Base-by-base conservation (phyloP, 2,329 filamentous ascomycete species). In the Talaromyces sp. region DNA sequence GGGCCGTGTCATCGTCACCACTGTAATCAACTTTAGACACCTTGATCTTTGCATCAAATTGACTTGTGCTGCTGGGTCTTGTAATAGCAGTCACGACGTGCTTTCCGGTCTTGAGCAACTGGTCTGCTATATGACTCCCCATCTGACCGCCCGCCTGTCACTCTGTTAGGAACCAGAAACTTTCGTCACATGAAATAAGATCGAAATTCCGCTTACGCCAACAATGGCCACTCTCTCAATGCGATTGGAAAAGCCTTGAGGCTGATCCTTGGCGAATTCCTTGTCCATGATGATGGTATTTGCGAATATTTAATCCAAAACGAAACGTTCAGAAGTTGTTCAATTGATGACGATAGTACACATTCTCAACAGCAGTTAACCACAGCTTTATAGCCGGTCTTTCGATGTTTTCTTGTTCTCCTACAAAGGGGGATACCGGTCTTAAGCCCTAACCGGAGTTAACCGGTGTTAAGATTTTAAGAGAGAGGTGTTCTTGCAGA, bases 1-100 rank as follows among this genome's bases (percentile, higher is more conserved):
- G 67, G 0, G 79, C 75, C 6, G 67, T 63, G 4, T 77, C 49
- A 21, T 57, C 55, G 8, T 54, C 55, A 21, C 81, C 72, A 13
- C 77, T 66, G 14, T 61, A 61, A 50, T 61, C 55, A 11, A 58
- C 24, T 31, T 29, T 31, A 6, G 13, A 46, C 6, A 50, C 26
- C 32, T 49, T 6, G 14, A 21, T 49, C 2, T 31, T 55, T 1
- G 27, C 32, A 8, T 46, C 54, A 13, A 61, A 17, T 17, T 32
- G 38, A 29, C 19, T 61, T 8, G 24, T 38, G 41, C 59, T 61
- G 13, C 49, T 29, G 10, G 46, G 35, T 1, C 59, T 46, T 11
- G 59, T 41, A 14, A 61, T 53, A n/a, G 32, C 32, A 17, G 32
- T 61, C 10, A 61, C 55, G n/a, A 29, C 26, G 35, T 58, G 55